These are phyloP conservation scores for Saccharum officinarum DNA, from an alignment of 176 grass and related monocot genomes.

Conservation along the genomic window DNA sequence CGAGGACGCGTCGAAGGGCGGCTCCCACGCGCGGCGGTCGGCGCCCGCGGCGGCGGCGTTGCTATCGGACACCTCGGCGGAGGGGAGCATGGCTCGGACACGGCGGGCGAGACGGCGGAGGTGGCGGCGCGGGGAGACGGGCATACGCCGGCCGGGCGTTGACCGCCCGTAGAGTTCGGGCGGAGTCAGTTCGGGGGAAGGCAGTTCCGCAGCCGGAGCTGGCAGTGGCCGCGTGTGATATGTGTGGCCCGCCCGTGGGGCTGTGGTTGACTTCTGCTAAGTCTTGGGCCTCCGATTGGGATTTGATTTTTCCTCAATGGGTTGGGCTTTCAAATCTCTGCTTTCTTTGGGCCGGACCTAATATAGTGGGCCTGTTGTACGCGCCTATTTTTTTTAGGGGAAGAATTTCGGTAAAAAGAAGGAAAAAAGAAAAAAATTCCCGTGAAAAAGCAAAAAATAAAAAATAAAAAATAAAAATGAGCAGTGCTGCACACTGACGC, in stretches of 20 bases:
- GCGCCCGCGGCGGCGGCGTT: neutral
- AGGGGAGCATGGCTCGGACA: slow-evolving; percentile 19
- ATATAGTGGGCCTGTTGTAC: neutral
- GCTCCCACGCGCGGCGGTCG: slow-evolving; percentile 57
- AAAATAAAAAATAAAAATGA: too few relatives aligned
- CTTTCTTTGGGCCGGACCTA: neutral
- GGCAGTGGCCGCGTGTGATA: neutral
- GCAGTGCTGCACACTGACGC: too few relatives aligned
- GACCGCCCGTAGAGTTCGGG: neutral
- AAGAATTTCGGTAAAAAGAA: too few relatives aligned
- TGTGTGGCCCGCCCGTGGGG: neutral
- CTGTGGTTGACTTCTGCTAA: neutral
- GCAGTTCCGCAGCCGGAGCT: too few relatives aligned
- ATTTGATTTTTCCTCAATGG: too few relatives aligned
- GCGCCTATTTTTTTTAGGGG: too few relatives aligned
- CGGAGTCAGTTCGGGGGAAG: too few relatives aligned
- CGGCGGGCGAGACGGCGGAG: slow-evolving; percentile 27
- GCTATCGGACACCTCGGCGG: neutral
- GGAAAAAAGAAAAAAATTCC: too few relatives aligned
- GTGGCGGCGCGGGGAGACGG: slow-evolving; percentile 16
- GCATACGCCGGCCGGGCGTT: slow-evolving; percentile 15
- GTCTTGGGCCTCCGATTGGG: neutral
- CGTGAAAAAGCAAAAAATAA: too few relatives aligned
- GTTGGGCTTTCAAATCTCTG: neutral
- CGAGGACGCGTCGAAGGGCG: slow-evolving; percentile 67